Evolutionary conservation across 768 basidiomycete species (phyloP), one percentile per base, ranked within the genome.

Genomic region (Tubosaeta sp.): DNA sequence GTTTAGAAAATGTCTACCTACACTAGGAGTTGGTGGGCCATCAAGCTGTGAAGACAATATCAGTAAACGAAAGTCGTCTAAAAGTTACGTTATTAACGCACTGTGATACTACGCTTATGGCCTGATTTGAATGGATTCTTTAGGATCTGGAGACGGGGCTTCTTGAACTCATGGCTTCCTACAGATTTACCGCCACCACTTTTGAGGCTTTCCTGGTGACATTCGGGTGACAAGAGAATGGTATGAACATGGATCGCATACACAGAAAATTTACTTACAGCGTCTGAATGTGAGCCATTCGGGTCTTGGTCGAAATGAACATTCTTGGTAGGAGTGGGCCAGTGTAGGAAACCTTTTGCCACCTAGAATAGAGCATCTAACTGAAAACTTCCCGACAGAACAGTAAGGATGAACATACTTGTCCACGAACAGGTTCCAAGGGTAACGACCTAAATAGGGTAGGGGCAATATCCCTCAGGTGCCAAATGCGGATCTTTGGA

Each of bases 401-500:
- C 19, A 22, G 39, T 18, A 30, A 1, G 8, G 29, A 18, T 29
- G 29, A 44, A 22, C 60, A 29, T 48, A 61, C 60, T 8, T 18
- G 24, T 44, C 51, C 54, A 12, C 59, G 51, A 18, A 54, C 44
- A 29, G 60, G 60, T 22, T 45, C 44, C 16, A 55, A 18, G 22
- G 51, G 51, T n/a, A 52, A 42, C 9, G 51, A 42, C 9, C 31
- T 45, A 42, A 62, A 58, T 10, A 62, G 56, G 18, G 29, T 10
- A 2, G 62, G 56, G 25, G 52, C 50, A 11, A 58, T 40, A 1
- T 3, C 19, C 41, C 52, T 51, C 42, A 64, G 38, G 36, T 43
- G 19, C 59, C 62, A 63, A 13, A 59, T 36, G 35, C 51, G 54
- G 16, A 62, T 7, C 8, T 52, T 43, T 7, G 47, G 7, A 34